Base-by-base conservation (phyloP, 768 basidiomycete genomes). In the Mycena rebaudengoi region DNA sequence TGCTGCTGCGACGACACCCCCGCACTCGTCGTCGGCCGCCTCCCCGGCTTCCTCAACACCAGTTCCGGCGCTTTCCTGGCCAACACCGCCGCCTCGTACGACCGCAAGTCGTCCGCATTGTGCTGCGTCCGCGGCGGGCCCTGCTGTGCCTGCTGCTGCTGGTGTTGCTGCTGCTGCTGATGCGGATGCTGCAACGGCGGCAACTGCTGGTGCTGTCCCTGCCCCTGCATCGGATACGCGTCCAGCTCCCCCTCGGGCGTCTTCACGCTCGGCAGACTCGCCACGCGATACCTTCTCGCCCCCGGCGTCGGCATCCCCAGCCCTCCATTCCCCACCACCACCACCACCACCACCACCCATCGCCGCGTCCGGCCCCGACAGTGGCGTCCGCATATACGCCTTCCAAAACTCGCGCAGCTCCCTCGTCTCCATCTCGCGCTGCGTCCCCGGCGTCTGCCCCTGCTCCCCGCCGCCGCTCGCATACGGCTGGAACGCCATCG, bases 351-450 rank as follows among this genome's bases (percentile, higher is more conserved):
- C n/a, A n/a, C n/a, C n/a, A n/a, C n/a, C n/a, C n/a, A n/a, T n/a
- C n/a, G n/a, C 73, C 16, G 35, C 35, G 35, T 70, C 74, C 18
- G 79, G 75, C 2, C 80, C 82, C 54, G 74, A 78, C 8, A 88
- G 72, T 25, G 91, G 91, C 21, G 90, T 92, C 37, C 86, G 83
- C 79, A 93, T 82, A 69, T 89, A 93, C 66, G 86, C 80, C 74
- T 83, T 91, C 91, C 91, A 93, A 65, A 91, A 87, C 54, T 91
- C 89, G 48, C 83, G 79, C 71, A 91, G 70, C 66, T 91, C 88
- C 52, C 81, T 77, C 51, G 76, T 70, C 53, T 77, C 82, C 56
- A 60, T 67, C 23, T 77, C 85, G 56, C 80, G 74, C 35, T 65
- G 4, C 35, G 48, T 41, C 7, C 76, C 75, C 0, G 80, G 74